A percentile compares a stretch with the other conserved stretches of the same genome.
Conservation (phyloP, 805 yeast species). For the Suhomyces pyralidae region DNA sequence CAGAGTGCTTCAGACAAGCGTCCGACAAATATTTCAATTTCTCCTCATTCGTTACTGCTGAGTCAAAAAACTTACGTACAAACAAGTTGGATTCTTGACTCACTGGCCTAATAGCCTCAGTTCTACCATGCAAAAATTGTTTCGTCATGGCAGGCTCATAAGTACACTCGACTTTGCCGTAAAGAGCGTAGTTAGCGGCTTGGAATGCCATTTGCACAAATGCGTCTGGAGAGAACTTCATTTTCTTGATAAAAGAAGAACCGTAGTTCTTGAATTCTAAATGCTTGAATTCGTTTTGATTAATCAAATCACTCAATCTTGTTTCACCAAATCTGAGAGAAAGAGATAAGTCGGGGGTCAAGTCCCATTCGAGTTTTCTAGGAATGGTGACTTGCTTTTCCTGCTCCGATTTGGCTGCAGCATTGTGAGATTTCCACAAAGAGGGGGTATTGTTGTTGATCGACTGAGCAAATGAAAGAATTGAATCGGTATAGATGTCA, state of each 20-base stretch:
- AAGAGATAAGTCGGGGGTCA: conserved; percentile 70
- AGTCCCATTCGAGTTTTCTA: conserved; percentile 83
- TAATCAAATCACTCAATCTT: conserved; percentile 77
- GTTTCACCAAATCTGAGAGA: conserved; percentile 90
- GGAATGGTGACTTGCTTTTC: conserved; percentile 59
- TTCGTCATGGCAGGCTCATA: conserved; percentile 98
- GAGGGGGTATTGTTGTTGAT: conserved; percentile 76
- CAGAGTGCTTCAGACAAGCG: conserved; percentile 71
- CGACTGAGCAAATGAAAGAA: conserved; percentile 77
- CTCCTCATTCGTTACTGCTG: conserved; percentile 51
- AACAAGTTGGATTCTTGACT: conserved; percentile 75
- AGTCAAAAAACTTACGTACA: conserved; percentile 80
- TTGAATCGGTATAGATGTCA: conserved; percentile 89
- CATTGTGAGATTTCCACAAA: conserved; percentile 47
- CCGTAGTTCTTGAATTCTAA: conserved; percentile 75
- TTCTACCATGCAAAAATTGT: conserved; percentile 80
- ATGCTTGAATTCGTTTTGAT: conserved; percentile 83
- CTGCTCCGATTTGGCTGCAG: conserved; percentile 26
- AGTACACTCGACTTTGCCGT: conserved; percentile 90
- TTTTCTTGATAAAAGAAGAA: conserved; percentile 69
- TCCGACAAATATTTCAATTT: conserved; percentile 58
- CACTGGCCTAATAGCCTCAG: conserved; percentile 88
- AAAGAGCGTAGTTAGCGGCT: conserved; percentile 85
- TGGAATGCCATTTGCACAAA: conserved; percentile 92
- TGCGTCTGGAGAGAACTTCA: conserved; percentile 92